Evolutionary conservation across 371 early-diverging fungal genomes (phyloP), one percentile per base, ranked within the genome.

Genomic region (Sporodiniella umbellata): DNA sequence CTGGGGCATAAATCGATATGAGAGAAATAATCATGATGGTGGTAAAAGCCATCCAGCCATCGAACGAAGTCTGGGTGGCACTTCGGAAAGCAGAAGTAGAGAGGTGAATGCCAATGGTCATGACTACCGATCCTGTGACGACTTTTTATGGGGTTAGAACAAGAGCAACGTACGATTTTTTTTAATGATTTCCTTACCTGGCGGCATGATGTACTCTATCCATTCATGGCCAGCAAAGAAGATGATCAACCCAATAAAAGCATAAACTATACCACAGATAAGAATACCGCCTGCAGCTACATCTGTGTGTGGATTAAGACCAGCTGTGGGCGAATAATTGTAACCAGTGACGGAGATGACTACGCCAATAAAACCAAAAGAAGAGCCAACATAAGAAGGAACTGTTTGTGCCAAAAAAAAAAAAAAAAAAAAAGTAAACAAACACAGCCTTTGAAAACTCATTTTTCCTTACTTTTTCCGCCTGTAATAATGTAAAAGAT

Each of bases 381-480:
- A 77, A 18, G 78, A 79, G 5, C 84, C 84, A 31, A 83, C 73
- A 45, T 78, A 83, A 1, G 78, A 71, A 4, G 84, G 84, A 6
- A 83, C 78, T 64, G 12, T 10, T 3, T n/a, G n/a, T n/a, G n/a
- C n/a, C n/a, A n/a, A n/a, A n/a, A n/a, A n/a, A 25, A 22, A 26
- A 4, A 14, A 44, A 15, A n/a, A n/a, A n/a, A n/a, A n/a, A n/a
- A n/a, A n/a, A n/a, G n/a, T n/a, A n/a, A n/a, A n/a, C n/a, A n/a
- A n/a, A n/a, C n/a, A n/a, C n/a, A n/a, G n/a, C n/a, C n/a, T n/a
- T n/a, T n/a, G n/a, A n/a, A n/a, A n/a, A n/a, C n/a, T n/a, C n/a
- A n/a, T n/a, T 26, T 21, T 11, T 8, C 14, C 38, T 26, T 47
- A 60, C 65, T 60, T 50, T 70, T 69, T 17, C 82, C 82, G 17